A percentile compares a stretch with the other conserved stretches of the same genome.
Evolutionary conservation across 2,329 filamentous ascomycete genomes (phyloP).

Genomic region (Penicillium sp.): DNA sequence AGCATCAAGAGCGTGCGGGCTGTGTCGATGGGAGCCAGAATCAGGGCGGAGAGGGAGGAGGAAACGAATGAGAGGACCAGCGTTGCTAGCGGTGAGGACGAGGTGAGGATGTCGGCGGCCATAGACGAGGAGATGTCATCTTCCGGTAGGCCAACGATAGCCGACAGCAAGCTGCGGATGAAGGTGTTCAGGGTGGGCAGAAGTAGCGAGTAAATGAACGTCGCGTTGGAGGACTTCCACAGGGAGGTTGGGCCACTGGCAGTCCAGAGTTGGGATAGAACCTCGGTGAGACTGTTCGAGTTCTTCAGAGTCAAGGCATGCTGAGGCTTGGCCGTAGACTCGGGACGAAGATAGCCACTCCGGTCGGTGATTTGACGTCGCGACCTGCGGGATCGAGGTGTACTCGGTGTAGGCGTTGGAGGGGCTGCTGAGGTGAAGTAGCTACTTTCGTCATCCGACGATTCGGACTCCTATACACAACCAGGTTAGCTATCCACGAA

Average conservation of each 20-base stretch:
- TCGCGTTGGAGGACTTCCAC: constrained; percentile 91
- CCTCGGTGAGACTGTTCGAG: constrained; percentile 80
- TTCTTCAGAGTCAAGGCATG: constrained; percentile 72
- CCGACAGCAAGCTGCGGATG: constrained; percentile 86
- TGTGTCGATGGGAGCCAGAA: constrained; percentile 85
- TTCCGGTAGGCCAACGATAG: constrained; percentile 86
- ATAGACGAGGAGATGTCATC: constrained; percentile 60
- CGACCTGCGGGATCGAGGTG: constrained; percentile 40
- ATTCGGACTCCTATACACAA: constrained; percentile 40
- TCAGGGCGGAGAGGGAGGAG: constrained; percentile 70
- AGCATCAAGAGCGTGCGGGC: constrained; percentile 85
- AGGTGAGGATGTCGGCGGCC: constrained; percentile 72
- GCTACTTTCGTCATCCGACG: constrained; percentile 72
- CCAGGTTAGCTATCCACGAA: constrained; percentile 8
- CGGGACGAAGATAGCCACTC: constrained; percentile 46
- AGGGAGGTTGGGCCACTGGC: constrained; percentile 89
- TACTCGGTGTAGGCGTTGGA: constrained; percentile 43
- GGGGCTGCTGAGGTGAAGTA: constrained; percentile 75
- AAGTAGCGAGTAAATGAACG: constrained; percentile 86
- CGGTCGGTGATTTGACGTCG: constrained; percentile 48
- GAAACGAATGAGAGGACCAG: constrained; percentile 71
- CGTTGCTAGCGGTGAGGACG: constrained; percentile 78
- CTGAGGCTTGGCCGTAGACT: constrained; percentile 41
- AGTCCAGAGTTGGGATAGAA: constrained; percentile 83
- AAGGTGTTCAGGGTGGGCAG: constrained; percentile 88